Percentiles rank a stretch among this genome's conserved stretches.
Evolutionary conservation across 495 filamentous ascomycete genomes (phyloP).

Genomic region (Thozetella sp.): DNA sequence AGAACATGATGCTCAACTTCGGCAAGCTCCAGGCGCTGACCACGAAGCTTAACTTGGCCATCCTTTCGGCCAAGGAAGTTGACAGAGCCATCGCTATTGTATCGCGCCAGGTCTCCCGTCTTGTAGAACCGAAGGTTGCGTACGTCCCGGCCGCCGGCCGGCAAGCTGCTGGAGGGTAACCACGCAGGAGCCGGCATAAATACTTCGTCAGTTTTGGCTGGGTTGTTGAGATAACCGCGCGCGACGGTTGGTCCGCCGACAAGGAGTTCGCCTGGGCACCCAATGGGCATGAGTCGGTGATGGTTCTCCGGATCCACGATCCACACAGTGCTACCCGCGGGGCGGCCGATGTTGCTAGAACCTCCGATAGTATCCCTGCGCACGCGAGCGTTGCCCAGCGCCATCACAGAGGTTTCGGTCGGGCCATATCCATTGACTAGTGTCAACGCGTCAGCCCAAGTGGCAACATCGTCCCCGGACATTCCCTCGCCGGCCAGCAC

Average conservation of each 20-base stretch:
- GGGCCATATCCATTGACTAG: too few relatives aligned
- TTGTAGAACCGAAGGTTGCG: too few relatives aligned
- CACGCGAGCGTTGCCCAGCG: too few relatives aligned
- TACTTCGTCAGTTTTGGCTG: neutral
- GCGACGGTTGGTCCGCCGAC: neutral
- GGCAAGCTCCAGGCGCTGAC: too few relatives aligned
- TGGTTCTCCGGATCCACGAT: neutral
- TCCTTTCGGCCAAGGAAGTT: too few relatives aligned
- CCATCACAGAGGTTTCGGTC: too few relatives aligned
- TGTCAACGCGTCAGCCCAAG: too few relatives aligned
- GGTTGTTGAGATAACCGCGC: neutral
- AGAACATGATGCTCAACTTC: too few relatives aligned
- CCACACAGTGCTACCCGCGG: neutral
- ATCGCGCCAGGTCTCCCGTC: conserved; percentile 56
- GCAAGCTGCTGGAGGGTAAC: neutral
- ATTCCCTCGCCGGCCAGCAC: too few relatives aligned
- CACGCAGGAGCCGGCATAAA: neutral
- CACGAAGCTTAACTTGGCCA: too few relatives aligned
- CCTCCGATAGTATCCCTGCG: too few relatives aligned
- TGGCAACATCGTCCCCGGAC: too few relatives aligned
- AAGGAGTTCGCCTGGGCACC: neutral
- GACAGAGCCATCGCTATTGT: conserved; percentile 49
- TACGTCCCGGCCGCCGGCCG: conserved; percentile 17
- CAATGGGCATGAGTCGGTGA: neutral
- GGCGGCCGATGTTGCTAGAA: neutral